Evolutionary conservation across 129 eudicot species (phyloP), one percentile per base, ranked within the genome.

Genomic region (Flaveria linearis): DNA sequence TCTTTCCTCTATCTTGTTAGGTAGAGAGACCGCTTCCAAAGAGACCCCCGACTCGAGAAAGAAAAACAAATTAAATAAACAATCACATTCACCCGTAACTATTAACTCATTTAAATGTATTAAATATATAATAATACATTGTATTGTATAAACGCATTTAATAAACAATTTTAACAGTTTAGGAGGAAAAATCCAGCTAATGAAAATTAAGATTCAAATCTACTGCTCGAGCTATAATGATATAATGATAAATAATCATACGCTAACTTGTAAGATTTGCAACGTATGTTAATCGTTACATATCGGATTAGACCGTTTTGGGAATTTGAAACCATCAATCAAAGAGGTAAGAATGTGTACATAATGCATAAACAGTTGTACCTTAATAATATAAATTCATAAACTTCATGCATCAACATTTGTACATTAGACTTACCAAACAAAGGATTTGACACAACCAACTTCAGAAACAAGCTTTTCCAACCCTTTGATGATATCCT

Each of bases 381-480:
- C 41, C 36, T 15, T 33, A 64, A 15, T 14, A 25, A 41, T n/a
- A 71, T 51, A 72, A n/a, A 56, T n/a, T 3, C 26, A 5, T 7
- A 26, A 56, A 46, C 33, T 26, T 66, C 1, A 51, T 66, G 56
- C 55, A 66, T 66, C 52, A 41, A 0, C 6, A 52, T 28, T 67
- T 76, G 53, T 52, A 77, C 20, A 53, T 39, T 51, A 30, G 23
- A 82, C 84, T 82, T 71, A 91, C 96, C 99, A 94, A 18, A 82
- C 89, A 78, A 94, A 91, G 64, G 99, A 91, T 71, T 88, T 91
- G 84, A 94, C 99, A 74, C 9, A 67, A 33, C 91, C 98, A 71
- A 94, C 64, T 55, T 91, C 86, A 0, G 90, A 80, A 55, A 70
- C 91, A 62, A 94, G 93, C 64, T 91, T 82, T 26, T 94, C 97